phyloP scores from a whole-genome alignment of 1,139 yeast genomes.

The Candida glucosophila region DNA sequence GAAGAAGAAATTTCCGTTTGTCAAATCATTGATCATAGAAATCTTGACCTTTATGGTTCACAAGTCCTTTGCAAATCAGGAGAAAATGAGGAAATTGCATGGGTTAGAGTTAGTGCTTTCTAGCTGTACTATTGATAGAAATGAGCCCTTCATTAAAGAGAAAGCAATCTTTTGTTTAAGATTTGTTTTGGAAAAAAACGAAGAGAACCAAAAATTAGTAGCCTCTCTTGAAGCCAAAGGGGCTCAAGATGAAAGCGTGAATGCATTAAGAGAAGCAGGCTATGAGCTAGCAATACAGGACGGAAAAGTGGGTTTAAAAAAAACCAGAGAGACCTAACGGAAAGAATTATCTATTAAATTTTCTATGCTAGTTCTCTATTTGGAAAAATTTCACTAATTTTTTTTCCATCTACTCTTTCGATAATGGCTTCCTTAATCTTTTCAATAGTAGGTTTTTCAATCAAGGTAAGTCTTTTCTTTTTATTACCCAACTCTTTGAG shows the following conservation, averaged over 20 bases:
- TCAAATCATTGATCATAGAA: slow-evolving; percentile 55
- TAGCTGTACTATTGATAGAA: slow-evolving; percentile 76
- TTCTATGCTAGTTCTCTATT: too few relatives aligned
- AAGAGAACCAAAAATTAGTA: slow-evolving; percentile 66
- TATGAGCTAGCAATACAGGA: slow-evolving; percentile 29
- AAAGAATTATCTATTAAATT: too few relatives aligned
- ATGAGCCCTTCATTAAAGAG: slow-evolving; percentile 85
- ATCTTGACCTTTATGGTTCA: slow-evolving; percentile 48
- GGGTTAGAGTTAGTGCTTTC: slow-evolving; percentile 69
- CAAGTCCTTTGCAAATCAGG: slow-evolving; percentile 51
- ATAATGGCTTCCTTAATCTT: slow-evolving; percentile 68
- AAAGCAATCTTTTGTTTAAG: slow-evolving; percentile 72
- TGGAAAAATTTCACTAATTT: too few relatives aligned
- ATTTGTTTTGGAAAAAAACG: slow-evolving; percentile 55
- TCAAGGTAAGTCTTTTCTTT: slow-evolving; percentile 68
- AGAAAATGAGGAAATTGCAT: slow-evolving; percentile 52
- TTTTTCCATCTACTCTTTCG: slow-evolving; percentile 56
- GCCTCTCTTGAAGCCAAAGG: slow-evolving; percentile 39
- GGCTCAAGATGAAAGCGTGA: slow-evolving; percentile 5
- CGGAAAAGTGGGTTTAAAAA: slow-evolving; percentile 24
- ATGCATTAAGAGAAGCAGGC: slow-evolving; percentile 32
- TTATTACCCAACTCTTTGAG: slow-evolving; percentile 62
- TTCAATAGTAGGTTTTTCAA: slow-evolving; percentile 67
- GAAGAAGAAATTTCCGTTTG: slow-evolving; percentile 44
- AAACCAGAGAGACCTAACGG: too few relatives aligned